These are phyloP conservation scores for Arabidopsis suecica DNA, from an alignment of 345 rosid genomes.

Conservation along the genomic window DNA sequence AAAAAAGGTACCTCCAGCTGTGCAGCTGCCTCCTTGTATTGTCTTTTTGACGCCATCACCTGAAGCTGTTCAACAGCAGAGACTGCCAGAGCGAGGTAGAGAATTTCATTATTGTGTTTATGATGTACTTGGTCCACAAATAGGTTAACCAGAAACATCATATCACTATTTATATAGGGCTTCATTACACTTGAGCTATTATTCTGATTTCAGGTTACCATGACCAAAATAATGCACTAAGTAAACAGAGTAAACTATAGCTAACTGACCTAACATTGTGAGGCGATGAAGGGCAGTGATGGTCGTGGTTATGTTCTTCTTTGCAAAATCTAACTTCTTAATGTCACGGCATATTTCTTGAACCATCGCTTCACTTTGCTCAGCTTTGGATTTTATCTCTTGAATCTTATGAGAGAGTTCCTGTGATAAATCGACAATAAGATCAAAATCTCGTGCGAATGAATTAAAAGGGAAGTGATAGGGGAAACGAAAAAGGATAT, in stretches of 20 bases:
- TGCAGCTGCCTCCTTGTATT: conserved; percentile 97
- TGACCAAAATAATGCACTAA: conserved; percentile 6
- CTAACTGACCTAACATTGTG: conserved; percentile 87
- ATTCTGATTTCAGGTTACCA: conserved; percentile 7
- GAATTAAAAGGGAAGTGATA: conserved; percentile 9
- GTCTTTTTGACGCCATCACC: conserved; percentile 96
- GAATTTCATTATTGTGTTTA: conserved; percentile 27
- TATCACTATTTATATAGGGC: conserved; percentile 1
- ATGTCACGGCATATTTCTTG: conserved; percentile 99
- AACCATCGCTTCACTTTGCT: conserved; percentile 99
- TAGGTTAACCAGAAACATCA: conserved; percentile 19
- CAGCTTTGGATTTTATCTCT: conserved; percentile 98
- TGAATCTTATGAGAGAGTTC: conserved; percentile 91
- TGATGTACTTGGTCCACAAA: conserved; percentile 1
- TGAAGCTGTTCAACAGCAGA: conserved; percentile 99
- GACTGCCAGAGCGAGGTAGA: conserved; percentile 58
- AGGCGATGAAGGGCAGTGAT: conserved; percentile 99
- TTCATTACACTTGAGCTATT: neutral
- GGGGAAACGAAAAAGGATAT: conserved; percentile 4
- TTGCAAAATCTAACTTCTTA: conserved; percentile 97
- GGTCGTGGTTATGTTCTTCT: conserved; percentile 97
- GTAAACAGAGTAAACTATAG: neutral
- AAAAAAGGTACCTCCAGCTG: conserved; percentile 83
- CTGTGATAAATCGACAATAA: conserved; percentile 50
- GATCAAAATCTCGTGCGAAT: conserved; percentile 15